phyloP scores from a whole-genome alignment of 768 basidiomycete genomes.

The Sporobolomyces roseus region DNA sequence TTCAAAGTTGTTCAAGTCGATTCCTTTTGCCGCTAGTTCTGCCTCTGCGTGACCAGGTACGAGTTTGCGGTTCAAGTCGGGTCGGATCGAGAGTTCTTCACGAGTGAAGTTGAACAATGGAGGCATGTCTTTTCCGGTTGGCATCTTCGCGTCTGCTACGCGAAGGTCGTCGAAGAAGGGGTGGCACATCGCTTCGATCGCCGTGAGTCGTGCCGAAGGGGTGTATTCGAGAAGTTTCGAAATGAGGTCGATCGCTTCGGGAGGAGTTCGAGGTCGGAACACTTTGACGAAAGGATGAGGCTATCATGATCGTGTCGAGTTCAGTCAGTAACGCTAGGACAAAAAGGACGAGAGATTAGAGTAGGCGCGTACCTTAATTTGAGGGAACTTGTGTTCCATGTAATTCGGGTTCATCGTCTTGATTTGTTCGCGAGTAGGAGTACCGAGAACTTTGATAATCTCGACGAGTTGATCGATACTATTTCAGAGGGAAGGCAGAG shows the following conservation, averaged over 20 bases:
- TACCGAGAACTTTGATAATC: conserved; percentile 99
- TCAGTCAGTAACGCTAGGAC: too few relatives aligned
- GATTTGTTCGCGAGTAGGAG: conserved; percentile 97
- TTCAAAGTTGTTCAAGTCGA: conserved; percentile 83
- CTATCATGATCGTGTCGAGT: too few relatives aligned
- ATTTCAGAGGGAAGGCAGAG: conserved; percentile 49
- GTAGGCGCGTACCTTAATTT: conserved; percentile 73
- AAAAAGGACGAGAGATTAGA: not conserved
- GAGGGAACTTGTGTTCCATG: conserved; percentile 99
- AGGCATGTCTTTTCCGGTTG: conserved; percentile 94
- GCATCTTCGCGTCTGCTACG: conserved; percentile 85
- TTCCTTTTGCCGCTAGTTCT: conserved; percentile 77
- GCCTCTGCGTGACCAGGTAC: conserved; percentile 86
- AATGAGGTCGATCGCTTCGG: conserved; percentile 93
- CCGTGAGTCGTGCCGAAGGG: conserved; percentile 83
- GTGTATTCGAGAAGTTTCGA: conserved; percentile 95
- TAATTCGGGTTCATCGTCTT: conserved; percentile 99
- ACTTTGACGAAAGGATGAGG: conserved; percentile 58
- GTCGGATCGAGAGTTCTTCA: conserved; percentile 94
- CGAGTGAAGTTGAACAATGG: conserved; percentile 90
- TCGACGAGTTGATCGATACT: conserved; percentile 99
- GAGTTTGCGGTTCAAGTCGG: conserved; percentile 85
- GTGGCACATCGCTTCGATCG: conserved; percentile 59
- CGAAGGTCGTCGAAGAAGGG: conserved; percentile 97
- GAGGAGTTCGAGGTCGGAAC: conserved; percentile 93